phyloP scores from a whole-genome alignment of 495 filamentous ascomycete species.

The Aspergillus funiculosus region DNA sequence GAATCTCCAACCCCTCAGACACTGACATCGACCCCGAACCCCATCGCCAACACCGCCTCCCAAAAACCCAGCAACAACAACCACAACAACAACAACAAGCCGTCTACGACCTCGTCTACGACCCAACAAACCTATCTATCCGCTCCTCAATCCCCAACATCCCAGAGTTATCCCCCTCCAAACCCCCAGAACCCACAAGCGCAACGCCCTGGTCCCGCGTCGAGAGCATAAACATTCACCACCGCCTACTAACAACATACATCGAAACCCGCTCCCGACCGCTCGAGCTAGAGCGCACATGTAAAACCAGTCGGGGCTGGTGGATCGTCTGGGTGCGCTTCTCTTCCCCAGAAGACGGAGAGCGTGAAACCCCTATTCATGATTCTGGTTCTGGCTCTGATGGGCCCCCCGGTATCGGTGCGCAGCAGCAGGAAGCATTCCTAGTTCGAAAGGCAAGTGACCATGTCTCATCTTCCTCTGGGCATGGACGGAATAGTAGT shows the following conservation, averaged over 20 bases:
- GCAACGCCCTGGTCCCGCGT: constrained; percentile 58
- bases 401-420: too few species aligned
- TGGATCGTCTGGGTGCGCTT: constrained; percentile 93
- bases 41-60: too few species aligned
- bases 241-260: constrained; percentile 73
- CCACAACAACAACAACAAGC: constrained; percentile 31
- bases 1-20: constrained; percentile 38
- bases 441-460: constrained; percentile 76
- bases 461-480: constrained; percentile 29
- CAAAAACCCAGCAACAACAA: constrained; percentile 23
- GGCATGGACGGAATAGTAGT: constrained; percentile 23
- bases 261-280: constrained; percentile 51
- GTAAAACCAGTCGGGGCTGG: constrained; percentile 88
- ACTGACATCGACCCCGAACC: too few species aligned
- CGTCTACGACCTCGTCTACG: constrained; percentile 83
- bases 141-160: constrained; percentile 89
- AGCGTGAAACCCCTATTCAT: background rate
- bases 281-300: constrained; percentile 73
- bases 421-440: constrained; percentile 64
- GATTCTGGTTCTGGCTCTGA: constrained; percentile 15
- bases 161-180: constrained; percentile 46
- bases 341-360: constrained; percentile 39
- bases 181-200: constrained; percentile 15
- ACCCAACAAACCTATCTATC: constrained; percentile 67
- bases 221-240: constrained; percentile 88